Evolutionary conservation across 1,284 basidiomycete genomes (phyloP).

Genomic region (Xerocomus alliaceus): DNA sequence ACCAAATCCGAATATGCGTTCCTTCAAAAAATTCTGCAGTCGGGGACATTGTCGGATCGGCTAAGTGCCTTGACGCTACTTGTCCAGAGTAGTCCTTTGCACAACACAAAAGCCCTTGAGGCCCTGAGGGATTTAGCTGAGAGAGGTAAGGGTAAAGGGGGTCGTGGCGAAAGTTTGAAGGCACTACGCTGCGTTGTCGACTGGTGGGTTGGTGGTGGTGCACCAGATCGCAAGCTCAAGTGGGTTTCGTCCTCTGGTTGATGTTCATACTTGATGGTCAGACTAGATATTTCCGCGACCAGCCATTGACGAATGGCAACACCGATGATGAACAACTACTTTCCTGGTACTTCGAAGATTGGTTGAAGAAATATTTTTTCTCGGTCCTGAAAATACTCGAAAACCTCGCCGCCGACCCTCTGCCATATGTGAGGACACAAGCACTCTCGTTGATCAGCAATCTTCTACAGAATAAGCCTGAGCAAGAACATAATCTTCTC

Average conservation of each 20-base stretch:
- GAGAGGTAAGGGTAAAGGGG: conserved; percentile 79
- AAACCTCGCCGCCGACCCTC: conserved; percentile 84
- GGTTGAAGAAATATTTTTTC: conserved; percentile 98
- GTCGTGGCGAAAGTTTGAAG: conserved; percentile 89
- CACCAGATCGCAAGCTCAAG: conserved; percentile 82
- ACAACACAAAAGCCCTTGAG: conserved; percentile 86
- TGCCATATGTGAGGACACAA: conserved; percentile 88
- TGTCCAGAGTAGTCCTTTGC: conserved; percentile 89
- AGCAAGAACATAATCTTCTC: conserved; percentile 97
- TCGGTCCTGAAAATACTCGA: conserved; percentile 90
- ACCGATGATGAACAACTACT: conserved; percentile 80
- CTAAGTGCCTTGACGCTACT: conserved; percentile 92
- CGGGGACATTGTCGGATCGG: conserved; percentile 92
- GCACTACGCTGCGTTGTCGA: conserved; percentile 91
- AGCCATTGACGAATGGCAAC: conserved; percentile 73
- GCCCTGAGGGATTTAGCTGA: conserved; percentile 80
- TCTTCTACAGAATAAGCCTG: conserved; percentile 88
- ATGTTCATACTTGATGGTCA: background rate
- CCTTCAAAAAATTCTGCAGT: conserved; percentile 82
- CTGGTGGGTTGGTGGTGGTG: conserved; percentile 96
- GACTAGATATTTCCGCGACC: conserved; percentile 89
- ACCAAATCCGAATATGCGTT: conserved; percentile 75
- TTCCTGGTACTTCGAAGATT: conserved; percentile 94
- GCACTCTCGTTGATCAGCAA: conserved; percentile 77
- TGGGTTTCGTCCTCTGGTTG: conserved; percentile 47